Evolutionary conservation across 2,329 filamentous ascomycete species (phyloP).

Genomic region (Fusarium subtropicale): DNA sequence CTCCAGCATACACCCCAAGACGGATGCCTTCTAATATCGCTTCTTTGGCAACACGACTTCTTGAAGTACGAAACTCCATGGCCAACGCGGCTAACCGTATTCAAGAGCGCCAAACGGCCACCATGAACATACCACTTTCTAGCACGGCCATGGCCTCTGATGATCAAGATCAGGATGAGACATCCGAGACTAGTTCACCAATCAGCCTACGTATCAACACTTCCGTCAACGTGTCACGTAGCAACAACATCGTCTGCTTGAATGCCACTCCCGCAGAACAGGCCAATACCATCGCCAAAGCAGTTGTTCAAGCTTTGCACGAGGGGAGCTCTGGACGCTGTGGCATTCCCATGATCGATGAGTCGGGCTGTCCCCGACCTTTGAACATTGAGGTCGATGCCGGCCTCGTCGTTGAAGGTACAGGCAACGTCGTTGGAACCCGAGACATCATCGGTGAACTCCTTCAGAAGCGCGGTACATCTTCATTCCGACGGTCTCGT

Average conservation of each 20-base stretch:
- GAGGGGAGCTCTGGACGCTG: slow-evolving; percentile 55
- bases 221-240: slow-evolving; percentile 58
- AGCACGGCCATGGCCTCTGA: slow-evolving; percentile 4
- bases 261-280: slow-evolving; percentile 53
- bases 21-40: slow-evolving; percentile 29
- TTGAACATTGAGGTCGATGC: slow-evolving; percentile 59
- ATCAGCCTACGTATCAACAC: slow-evolving; percentile 62
- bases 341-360: slow-evolving; percentile 61
- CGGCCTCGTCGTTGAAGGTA: slow-evolving; percentile 58
- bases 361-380: slow-evolving; percentile 57
- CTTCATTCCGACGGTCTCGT: slow-evolving; percentile 33
- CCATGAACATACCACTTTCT: slow-evolving; percentile 18
- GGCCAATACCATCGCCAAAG: slow-evolving; percentile 57
- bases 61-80: slow-evolving; percentile 27
- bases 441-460: slow-evolving; percentile 48
- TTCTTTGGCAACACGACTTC: slow-evolving; percentile 28
- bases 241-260: slow-evolving; percentile 62
- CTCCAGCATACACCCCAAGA: slow-evolving; percentile 49
- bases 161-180: slow-evolving; percentile 33
- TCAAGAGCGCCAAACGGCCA: slow-evolving; percentile 17
- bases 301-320: slow-evolving; percentile 59
- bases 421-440: slow-evolving; percentile 58
- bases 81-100: slow-evolving; percentile 11
- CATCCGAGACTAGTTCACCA: slow-evolving; percentile 50
- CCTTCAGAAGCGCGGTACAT: slow-evolving; percentile 38